Evolutionary conservation across 1,284 basidiomycete genomes (phyloP).

Genomic region (Cerioporus squamosus): DNA sequence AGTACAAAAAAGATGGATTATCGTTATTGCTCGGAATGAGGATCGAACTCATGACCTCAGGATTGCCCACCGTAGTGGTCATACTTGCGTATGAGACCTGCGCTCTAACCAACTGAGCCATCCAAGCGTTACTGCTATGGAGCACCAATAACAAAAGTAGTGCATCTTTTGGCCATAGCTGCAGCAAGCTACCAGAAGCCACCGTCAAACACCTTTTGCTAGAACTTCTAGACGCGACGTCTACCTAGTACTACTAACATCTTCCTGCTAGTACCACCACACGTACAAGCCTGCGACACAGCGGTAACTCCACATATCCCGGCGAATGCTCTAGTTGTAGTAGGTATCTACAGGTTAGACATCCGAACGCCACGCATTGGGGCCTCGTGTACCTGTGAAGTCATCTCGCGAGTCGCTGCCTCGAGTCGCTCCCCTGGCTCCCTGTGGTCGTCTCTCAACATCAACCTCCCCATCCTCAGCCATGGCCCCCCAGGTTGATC

Average conservation of each 20-base stretch:
- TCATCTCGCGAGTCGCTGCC: constrained; percentile 14
- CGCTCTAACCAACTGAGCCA: constrained; percentile 29
- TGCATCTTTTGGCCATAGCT: too few relatives aligned
- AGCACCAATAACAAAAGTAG: too few relatives aligned
- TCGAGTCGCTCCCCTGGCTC: constrained; percentile 5
- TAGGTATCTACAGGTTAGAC: not conserved
- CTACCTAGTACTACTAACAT: too few relatives aligned
- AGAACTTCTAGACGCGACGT: too few relatives aligned
- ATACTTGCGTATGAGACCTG: constrained; percentile 23
- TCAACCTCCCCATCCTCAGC: not conserved
- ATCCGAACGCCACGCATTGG: constrained; percentile 11
- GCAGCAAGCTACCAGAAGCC: too few relatives aligned
- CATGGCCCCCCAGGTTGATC: constrained; percentile 61
- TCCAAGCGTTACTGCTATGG: constrained; percentile 20
- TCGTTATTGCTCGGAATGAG: constrained; percentile 22
- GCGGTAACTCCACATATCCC: too few relatives aligned
- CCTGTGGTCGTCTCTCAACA: not conserved
- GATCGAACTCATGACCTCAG: constrained; percentile 29
- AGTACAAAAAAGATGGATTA: not conserved
- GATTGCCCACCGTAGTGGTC: constrained; percentile 16
- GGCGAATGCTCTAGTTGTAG: not conserved
- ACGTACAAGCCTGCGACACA: too few relatives aligned
- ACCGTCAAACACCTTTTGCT: too few relatives aligned
- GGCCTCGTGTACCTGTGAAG: constrained; percentile 26
- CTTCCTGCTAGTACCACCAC: too few relatives aligned